These are phyloP conservation scores for Aspergillus viridinutans DNA, from an alignment of 2,329 filamentous ascomycete genomes.

Conservation along the genomic window DNA sequence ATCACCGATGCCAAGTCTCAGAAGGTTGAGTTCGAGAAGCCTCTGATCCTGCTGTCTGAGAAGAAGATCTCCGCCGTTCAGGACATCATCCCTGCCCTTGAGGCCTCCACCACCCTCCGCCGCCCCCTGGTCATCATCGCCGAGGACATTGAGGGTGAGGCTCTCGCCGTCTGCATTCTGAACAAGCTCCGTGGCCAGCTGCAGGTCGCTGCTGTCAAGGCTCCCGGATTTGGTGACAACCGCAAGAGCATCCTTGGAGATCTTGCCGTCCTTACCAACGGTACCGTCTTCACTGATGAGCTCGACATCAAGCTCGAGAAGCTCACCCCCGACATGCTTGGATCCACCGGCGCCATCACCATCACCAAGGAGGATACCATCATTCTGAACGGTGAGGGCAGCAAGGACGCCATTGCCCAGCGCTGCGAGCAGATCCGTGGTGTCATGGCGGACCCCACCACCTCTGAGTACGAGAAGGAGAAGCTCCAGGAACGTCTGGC, in stretches of 20 bases:
- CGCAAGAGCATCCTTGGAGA: slow-evolving; percentile 99
- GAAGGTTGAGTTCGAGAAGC: slow-evolving; percentile 99
- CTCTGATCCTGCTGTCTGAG: slow-evolving; percentile 95
- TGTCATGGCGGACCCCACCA: slow-evolving; percentile 88
- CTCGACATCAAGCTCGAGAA: slow-evolving; percentile 99
- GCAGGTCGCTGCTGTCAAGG: slow-evolving; percentile 97
- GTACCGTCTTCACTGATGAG: slow-evolving; percentile 96
- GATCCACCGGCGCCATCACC: slow-evolving; percentile 95
- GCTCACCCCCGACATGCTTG: slow-evolving; percentile 91
- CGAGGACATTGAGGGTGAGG: slow-evolving; percentile 98
- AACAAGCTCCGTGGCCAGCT: slow-evolving; percentile 99
- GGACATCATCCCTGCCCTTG: slow-evolving; percentile 96
- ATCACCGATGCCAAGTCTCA: slow-evolving; percentile 98
- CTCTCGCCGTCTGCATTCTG: slow-evolving; percentile 95
- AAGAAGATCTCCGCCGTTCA: slow-evolving; percentile 99
- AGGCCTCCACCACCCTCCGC: slow-evolving; percentile 92
- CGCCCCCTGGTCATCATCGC: slow-evolving; percentile 97
- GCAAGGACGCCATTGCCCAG: slow-evolving; percentile 88
- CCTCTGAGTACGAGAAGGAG: slow-evolving; percentile 99
- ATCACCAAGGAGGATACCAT: slow-evolving; percentile 99
- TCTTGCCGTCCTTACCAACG: slow-evolving; percentile 91
- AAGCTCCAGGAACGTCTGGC: slow-evolving; percentile 99
- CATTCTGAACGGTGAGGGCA: slow-evolving; percentile 92
- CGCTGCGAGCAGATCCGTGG: slow-evolving; percentile 99
- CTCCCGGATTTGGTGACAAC: slow-evolving; percentile 99